Percentiles rank a stretch among this genome's conserved stretches.
phyloP scores from a whole-genome alignment of 2,329 filamentous ascomycete genomes.

The Hypoxylon sp. region DNA sequence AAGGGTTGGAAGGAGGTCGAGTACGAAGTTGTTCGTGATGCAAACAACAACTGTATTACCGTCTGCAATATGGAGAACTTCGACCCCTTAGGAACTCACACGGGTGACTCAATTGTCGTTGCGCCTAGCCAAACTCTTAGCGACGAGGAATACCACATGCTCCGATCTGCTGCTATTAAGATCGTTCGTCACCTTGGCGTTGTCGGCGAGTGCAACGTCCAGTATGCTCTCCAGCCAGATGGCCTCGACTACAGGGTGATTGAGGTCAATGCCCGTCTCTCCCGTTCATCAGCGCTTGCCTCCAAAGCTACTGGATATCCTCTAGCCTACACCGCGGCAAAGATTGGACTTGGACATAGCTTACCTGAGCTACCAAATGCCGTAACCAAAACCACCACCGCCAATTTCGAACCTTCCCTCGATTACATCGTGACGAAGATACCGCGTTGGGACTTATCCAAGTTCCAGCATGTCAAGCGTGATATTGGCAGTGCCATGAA shows the following conservation, averaged over 20 bases:
- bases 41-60: constrained; percentile 98
- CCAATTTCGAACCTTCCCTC: constrained; percentile 97
- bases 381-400: constrained; percentile 97
- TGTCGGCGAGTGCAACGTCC: constrained; percentile 98
- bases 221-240: constrained; percentile 96
- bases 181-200: constrained; percentile 97
- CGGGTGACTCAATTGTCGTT: constrained; percentile 98
- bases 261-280: constrained; percentile 98
- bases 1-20: constrained; percentile 99
- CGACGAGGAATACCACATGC: constrained; percentile 99
- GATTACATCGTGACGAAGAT: constrained; percentile 99
- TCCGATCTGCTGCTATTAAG: constrained; percentile 96
- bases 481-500: constrained; percentile 99
- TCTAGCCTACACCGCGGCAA: constrained; percentile 95
- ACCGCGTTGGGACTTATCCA: constrained; percentile 96
- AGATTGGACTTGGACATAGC: constrained; percentile 96
- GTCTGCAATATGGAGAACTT: constrained; percentile 99
- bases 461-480: constrained; percentile 99
- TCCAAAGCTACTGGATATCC: constrained; percentile 99
- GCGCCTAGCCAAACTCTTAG: constrained; percentile 96
- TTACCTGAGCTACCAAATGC: constrained; percentile 97
- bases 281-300: constrained; percentile 94
- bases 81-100: constrained; percentile 96
- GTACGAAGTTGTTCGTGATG: constrained; percentile 98
- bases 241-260: constrained; percentile 98